These are phyloP conservation scores for Colletotrichum euphorbiae DNA, from an alignment of 2,329 filamentous ascomycete genomes.

Conservation along the genomic window DNA sequence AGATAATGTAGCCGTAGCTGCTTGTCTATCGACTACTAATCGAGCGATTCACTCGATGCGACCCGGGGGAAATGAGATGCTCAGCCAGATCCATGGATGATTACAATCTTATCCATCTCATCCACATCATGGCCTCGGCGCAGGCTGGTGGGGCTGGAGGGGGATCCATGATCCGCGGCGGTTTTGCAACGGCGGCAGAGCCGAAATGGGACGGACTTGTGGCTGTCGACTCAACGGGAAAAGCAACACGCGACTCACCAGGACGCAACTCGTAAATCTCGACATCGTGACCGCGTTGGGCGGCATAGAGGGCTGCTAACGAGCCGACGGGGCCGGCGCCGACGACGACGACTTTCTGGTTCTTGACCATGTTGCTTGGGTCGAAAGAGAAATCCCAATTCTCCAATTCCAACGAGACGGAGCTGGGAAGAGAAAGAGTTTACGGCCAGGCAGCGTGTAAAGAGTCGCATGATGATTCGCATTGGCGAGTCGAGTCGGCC, in stretches of 20 bases:
- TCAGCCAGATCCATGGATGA: background rate
- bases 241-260: slow-evolving; percentile 66
- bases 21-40: too few species aligned
- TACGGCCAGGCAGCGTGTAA: slow-evolving; percentile 26
- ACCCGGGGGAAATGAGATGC: background rate
- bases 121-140: slow-evolving; percentile 4
- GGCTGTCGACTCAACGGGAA: background rate
- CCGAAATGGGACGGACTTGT: slow-evolving; percentile 6
- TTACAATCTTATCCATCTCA: slow-evolving; percentile 22
- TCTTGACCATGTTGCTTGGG: slow-evolving; percentile 47
- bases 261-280: slow-evolving; percentile 93
- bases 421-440: slow-evolving; percentile 6
- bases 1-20: too few species aligned
- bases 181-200: slow-evolving; percentile 9
- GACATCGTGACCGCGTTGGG: slow-evolving; percentile 86
- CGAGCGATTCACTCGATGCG: background rate
- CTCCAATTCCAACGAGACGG: background rate
- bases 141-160: slow-evolving; percentile 23
- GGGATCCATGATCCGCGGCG: slow-evolving; percentile 14
- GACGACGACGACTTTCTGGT: slow-evolving; percentile 82
- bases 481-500: slow-evolving; percentile 27
- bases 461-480: slow-evolving; percentile 28
- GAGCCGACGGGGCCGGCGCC: slow-evolving; percentile 95
- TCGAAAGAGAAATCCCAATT: background rate
- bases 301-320: slow-evolving; percentile 91